Evolutionary conservation across 139 green algal species (phyloP).

Genomic region (Gonium pectorale): DNA sequence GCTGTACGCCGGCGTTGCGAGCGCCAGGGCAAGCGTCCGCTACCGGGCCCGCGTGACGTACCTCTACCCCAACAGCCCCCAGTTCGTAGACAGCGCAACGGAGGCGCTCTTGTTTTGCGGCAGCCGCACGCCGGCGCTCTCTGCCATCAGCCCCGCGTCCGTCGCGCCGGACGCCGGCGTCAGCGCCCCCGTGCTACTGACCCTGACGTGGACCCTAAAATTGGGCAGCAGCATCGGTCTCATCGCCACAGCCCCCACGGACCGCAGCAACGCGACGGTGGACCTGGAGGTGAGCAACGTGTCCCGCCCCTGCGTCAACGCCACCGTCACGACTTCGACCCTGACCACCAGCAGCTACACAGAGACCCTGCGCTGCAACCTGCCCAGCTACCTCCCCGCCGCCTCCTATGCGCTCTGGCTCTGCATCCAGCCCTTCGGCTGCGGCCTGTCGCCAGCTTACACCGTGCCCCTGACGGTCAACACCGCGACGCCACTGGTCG

Average conservation of each 20-base stretch:
- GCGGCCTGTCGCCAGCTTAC: background rate
- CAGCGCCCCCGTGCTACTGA: no score
- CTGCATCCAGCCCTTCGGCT: constrained; percentile 32
- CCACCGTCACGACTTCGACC: background rate
- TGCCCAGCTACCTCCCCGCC: constrained; percentile 35
- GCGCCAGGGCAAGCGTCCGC: background rate
- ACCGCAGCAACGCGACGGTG: background rate
- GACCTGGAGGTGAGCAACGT: constrained; percentile 15
- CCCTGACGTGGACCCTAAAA: no score
- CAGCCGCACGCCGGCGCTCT: background rate
- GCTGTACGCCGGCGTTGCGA: background rate
- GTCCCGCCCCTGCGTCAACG: background rate
- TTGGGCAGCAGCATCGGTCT: no score
- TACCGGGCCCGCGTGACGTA: background rate
- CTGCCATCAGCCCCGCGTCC: background rate
- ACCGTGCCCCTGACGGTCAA: constrained; percentile 31
- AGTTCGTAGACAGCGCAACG: background rate
- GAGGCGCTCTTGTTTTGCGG: constrained; percentile 20
- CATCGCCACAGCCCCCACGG: background rate
- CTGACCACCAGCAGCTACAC: background rate
- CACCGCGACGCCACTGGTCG: background rate
- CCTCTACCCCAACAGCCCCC: background rate
- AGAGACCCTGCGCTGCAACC: background rate
- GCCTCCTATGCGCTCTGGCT: constrained; percentile 40
- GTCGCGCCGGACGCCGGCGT: background rate